Base-by-base conservation (phyloP, 306 rosid species). In the Vigna nakashimae region DNA sequence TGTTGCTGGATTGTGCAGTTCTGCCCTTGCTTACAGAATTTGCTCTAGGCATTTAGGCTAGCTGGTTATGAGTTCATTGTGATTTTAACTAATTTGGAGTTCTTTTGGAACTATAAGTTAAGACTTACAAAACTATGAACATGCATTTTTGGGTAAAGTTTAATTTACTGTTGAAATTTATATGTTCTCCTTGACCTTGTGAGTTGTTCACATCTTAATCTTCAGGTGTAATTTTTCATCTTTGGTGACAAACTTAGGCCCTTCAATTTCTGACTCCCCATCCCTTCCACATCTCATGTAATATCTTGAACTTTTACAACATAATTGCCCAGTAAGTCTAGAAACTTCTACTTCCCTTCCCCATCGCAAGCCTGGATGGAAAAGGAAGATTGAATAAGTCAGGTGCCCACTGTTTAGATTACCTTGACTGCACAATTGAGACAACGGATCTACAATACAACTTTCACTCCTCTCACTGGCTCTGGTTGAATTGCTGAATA, bases 401-500 rank as follows among this genome's bases (percentile, higher is more conserved):
- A 65, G 38, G 22, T 56, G 65, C 15, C 5, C n/a, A 26, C 38
- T 12, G 9, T 38, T 52, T 18, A 38, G 63, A 74, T 38, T 65
- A 42, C 43, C 30, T 50, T 34, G 64, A 64, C 51, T 49, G 13
- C 28, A 22, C 56, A 52, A 12, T 53, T 53, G 46, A 40, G 56
- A 57, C 24, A 55, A 53, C 18, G 53, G 65, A 66, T 56, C 34
- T 40, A 6, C 10, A 4, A 12, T 45, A 45, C 50, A 16, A 32
- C 34, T 76, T 67, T 40, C 65, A 53, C 56, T 42, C 58, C 55
- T 66, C 48, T 40, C 26, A 30, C 10, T 53, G 12, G 4, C 46
- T 40, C 67, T 5, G 53, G 34, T 53, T 53, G 57, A 53, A 24
- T 42, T 24, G 67, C 58, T 66, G 58, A 20, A 53, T 58, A 53